These are phyloP conservation scores for Fusarium sp. DNA, from an alignment of 2,329 filamentous ascomycete species.

Conservation along the genomic window DNA sequence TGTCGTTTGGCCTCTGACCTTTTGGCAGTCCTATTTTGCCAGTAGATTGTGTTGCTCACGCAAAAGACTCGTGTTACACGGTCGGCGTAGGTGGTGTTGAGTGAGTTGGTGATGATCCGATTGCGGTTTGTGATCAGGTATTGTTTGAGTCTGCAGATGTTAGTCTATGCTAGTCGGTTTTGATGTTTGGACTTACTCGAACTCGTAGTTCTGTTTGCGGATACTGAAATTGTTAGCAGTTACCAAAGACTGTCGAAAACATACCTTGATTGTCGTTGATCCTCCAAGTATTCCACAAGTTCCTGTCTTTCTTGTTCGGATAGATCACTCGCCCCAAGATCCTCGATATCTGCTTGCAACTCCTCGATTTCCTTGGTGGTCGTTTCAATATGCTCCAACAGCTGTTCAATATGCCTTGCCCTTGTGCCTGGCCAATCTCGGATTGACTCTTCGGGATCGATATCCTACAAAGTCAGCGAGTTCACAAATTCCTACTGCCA, in stretches of 20 bases:
- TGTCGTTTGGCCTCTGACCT: conserved; percentile 31
- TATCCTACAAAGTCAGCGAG: conserved; percentile 33
- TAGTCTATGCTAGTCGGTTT: not conserved
- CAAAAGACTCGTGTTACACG: conserved; percentile 51
- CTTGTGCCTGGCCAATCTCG: conserved; percentile 44
- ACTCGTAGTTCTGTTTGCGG: conserved; percentile 18
- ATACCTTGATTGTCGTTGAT: not conserved
- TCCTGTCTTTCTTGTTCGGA: conserved; percentile 10
- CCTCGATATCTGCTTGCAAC: conserved; percentile 14
- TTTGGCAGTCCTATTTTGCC: conserved; percentile 45
- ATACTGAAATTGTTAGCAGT: conserved; percentile 5
- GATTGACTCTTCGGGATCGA: conserved; percentile 45
- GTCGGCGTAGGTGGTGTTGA: conserved; percentile 44
- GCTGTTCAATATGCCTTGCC: conserved; percentile 23
- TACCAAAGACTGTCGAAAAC: not conserved
- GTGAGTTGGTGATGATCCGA: conserved; percentile 40
- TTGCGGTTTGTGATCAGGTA: conserved; percentile 53
- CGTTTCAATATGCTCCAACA: conserved; percentile 19
- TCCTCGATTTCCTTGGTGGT: conserved; percentile 10
- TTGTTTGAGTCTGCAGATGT: conserved; percentile 39
- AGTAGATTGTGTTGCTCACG: conserved; percentile 56
- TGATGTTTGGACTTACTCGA: conserved; percentile 37
- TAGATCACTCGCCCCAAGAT: conserved; percentile 5
- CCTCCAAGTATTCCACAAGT: not conserved
- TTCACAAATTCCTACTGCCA: rapidly evolving